Percentiles rank a stretch among this genome's conserved stretches.
Conservation (phyloP, 164 flowering plant species). For the Berberis vulgaris region DNA sequence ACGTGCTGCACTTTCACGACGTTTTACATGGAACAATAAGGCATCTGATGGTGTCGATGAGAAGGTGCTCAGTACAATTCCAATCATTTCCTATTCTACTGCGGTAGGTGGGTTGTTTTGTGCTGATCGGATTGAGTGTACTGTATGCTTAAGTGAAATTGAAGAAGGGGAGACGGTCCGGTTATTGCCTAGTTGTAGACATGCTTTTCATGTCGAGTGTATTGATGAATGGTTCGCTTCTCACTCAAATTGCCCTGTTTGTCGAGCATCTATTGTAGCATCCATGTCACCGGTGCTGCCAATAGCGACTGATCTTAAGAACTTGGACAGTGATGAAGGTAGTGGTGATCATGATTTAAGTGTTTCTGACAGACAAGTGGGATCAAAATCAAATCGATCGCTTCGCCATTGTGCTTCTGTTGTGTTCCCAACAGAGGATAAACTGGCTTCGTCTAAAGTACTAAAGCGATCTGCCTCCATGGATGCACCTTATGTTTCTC, state of each 20-base stretch:
- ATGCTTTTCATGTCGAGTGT: constrained; percentile 40
- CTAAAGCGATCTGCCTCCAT: constrained; percentile 2
- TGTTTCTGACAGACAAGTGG: too few species aligned
- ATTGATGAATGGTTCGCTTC: constrained; percentile 39
- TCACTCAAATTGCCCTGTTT: constrained; percentile 38
- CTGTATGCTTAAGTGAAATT: constrained; percentile 40
- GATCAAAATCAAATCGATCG: not conserved
- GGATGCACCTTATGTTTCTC: not conserved
- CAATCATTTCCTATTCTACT: constrained; percentile 22
- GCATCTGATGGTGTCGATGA: constrained; percentile 13
- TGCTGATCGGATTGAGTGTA: constrained; percentile 35
- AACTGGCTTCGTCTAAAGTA: not conserved
- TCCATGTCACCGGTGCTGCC: not conserved
- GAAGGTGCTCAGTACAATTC: constrained; percentile 31
- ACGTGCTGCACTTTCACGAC: not conserved
- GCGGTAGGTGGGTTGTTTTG: constrained; percentile 9
- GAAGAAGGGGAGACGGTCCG: constrained; percentile 38
- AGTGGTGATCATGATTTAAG: not conserved
- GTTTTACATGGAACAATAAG: not conserved
- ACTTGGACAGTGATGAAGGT: not conserved
- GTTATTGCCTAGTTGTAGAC: constrained; percentile 35
- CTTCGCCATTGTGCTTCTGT: not conserved
- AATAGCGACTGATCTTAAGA: not conserved
- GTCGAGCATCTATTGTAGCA: constrained; percentile 19
- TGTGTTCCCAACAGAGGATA: not conserved